Evolutionary conservation across 805 yeast genomes (phyloP), one percentile per base, ranked within the genome.

Genomic region (Yarrowia phangngaensis): DNA sequence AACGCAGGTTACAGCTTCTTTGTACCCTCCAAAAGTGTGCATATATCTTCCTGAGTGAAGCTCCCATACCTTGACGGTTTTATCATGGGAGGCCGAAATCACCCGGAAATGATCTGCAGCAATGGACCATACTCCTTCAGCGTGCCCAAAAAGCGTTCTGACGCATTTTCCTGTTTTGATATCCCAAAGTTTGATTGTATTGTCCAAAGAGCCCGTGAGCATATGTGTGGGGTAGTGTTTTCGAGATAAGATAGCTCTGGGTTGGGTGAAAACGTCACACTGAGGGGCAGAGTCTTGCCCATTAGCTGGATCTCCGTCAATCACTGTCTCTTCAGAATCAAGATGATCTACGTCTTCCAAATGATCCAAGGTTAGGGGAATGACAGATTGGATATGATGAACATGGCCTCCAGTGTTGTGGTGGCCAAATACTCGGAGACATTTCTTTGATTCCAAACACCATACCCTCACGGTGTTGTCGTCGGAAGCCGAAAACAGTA

Each of bases 101-200:
- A 92, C 84, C 56, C 98, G 75, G 72, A 92, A 92, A 29, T 89
- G 88, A 68, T 92, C 97, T 0, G 97, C 95, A 13, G 92, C 87
- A 50, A 92, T 83, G 32, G 90, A 87, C 97, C 97, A 90, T 14
- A 92, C 95, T 16, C 98, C 98, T 66, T 92, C 97, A 49, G 90
- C 87, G 62, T 92, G 98, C 2, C 98, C 98, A 69, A 90, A 92
- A 64, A 92, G 90, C 0, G 98, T 92, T 51, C 96, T 73, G 8
- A 88, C 77, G 61, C 97, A 90, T 63, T 79, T 78, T 3, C 97
- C 96, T 1, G 92, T 78, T 54, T 71, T 72, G 22, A 88, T 82
- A 57, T 87, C 94, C 97, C 97, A 89, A 38, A 90, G 65, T 63
- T 89, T 87, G 64, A 89, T 87, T 6, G 97, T 89, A 65, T 88